phyloP scores from a whole-genome alignment of 768 basidiomycete genomes.

The Termitomyces sp. region DNA sequence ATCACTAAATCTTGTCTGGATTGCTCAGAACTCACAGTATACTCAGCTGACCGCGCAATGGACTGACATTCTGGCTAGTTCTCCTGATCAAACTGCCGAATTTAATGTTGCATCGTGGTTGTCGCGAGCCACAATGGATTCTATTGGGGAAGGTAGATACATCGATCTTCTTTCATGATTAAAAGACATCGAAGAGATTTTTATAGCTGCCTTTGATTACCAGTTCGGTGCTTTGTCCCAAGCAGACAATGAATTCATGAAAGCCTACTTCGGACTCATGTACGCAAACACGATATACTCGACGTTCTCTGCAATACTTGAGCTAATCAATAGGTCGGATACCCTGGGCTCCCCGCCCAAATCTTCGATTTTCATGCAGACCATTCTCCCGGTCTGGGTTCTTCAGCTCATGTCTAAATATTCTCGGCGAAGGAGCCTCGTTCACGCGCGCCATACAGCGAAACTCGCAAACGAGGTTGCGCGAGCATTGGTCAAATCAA shows the following conservation, averaged over 20 bases:
- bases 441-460: slow-evolving; percentile 43
- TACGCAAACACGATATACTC: slow-evolving; percentile 14
- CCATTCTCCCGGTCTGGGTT: slow-evolving; percentile 42
- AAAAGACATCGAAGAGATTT: neutral
- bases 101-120: slow-evolving; percentile 50
- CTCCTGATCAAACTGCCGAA: slow-evolving; percentile 33
- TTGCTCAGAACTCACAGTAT: neutral
- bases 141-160: slow-evolving; percentile 42
- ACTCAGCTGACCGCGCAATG: slow-evolving; percentile 44
- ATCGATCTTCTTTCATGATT: neutral
- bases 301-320: neutral
- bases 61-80: slow-evolving; percentile 46
- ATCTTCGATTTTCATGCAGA: slow-evolving; percentile 44
- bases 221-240: slow-evolving; percentile 51
- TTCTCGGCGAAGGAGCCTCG: slow-evolving; percentile 39
- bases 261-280: slow-evolving; percentile 52
- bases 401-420: slow-evolving; percentile 44
- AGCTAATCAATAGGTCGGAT: slow-evolving; percentile 33
- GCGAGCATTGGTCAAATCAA: slow-evolving; percentile 41
- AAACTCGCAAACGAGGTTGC: slow-evolving; percentile 42
- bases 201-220: slow-evolving; percentile 50
- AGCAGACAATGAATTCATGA: slow-evolving; percentile 47
- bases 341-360: slow-evolving; percentile 45
- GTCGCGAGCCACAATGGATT: slow-evolving; percentile 46
- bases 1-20: slow-evolving; percentile 12